Evolutionary conservation across 148 eudicot genomes (phyloP), one percentile per base, ranked within the genome.

Genomic region (Rhododendron molle): DNA sequence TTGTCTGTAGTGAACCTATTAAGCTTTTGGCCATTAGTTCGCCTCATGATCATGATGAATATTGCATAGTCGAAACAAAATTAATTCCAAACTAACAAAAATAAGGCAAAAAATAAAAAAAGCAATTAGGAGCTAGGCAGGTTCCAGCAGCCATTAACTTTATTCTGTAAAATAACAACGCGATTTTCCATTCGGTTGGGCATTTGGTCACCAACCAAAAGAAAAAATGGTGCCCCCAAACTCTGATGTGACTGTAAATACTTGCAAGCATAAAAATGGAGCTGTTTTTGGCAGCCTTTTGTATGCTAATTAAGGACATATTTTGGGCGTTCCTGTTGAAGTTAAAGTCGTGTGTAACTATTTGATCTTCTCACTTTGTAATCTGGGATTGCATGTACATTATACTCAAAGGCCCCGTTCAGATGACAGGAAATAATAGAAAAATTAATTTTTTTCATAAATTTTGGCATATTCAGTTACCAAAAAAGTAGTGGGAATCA

Each of bases 191-290:
- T 44, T 40, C 11, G 49, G 52, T 77, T 77, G 80, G 80, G 16
- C 80, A 40, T 40, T 77, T 44, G 80, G 49, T n/a, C 49, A 77
- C 52, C 80, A 40, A 77, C 80, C 80, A 77, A 77, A 20, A 43
- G 80, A 12, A 77, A 77, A 76, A 9, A 77, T 32, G 49, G 52
- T 7, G n/a, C 46, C 80, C 46, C 15, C 14, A 44, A 23, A 10
- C 30, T 77, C 52, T 49, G 28, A 77, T 44, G 23, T 77, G 80
- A 77, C 52, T 43, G 32, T 43, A 44, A 23, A 16, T 38, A 2
- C 13, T 38, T 40, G n/a, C 49, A 8, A 38, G 16, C 26, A 77
- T 11, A 38, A 5, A 77, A 40, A 38, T 77, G 47, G 49, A 21
- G 46, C n/a, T 77, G 9, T 77, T 16, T 78, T n/a, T 43, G 7